These are phyloP conservation scores for Trematosphaeria pertusa DNA, from an alignment of 2,329 filamentous ascomycete genomes.

Conservation along the genomic window DNA sequence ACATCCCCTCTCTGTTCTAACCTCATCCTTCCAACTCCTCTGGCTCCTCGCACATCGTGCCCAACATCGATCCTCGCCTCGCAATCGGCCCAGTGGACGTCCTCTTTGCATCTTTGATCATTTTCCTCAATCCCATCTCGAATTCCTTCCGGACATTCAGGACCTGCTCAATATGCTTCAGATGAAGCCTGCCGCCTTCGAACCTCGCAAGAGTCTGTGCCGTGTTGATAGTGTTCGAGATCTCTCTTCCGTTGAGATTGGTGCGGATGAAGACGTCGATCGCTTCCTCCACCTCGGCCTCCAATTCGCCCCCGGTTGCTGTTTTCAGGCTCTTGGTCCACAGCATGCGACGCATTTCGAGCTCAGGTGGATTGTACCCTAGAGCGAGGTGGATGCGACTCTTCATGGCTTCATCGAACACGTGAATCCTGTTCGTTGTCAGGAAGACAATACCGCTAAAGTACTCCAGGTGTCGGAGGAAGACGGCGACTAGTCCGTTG, in stretches of 20 bases:
- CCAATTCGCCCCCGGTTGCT: constrained; percentile 5
- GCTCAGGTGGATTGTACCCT: constrained; percentile 10
- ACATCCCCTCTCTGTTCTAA: too few species aligned
- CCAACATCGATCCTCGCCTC: constrained; percentile 9
- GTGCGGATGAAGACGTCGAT: constrained; percentile 10
- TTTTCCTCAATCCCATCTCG: constrained; percentile 6
- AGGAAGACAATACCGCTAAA: constrained; percentile 28
- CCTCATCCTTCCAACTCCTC: constrained; percentile 7
- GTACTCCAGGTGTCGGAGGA: constrained; percentile 25
- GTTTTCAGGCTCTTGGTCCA: constrained; percentile 17
- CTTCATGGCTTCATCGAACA: background rate
- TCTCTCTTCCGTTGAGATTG: constrained; percentile 30
- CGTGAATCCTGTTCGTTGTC: constrained; percentile 23
- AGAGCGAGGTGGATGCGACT: background rate
- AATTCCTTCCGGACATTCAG: constrained; percentile 23
- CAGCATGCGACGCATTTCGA: constrained; percentile 11
- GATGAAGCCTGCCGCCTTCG: constrained; percentile 11
- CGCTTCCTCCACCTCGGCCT: constrained; percentile 14
- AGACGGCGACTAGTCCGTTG: constrained; percentile 35
- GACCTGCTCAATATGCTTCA: constrained; percentile 26
- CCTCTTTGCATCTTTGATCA: constrained; percentile 1
- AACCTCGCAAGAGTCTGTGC: constrained; percentile 23
- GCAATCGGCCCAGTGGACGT: background rate
- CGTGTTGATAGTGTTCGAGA: constrained; percentile 31
- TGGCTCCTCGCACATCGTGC: constrained; percentile 7